Conservation (phyloP, 805 yeast species). For the Cyberlindnera sargentensis region DNA sequence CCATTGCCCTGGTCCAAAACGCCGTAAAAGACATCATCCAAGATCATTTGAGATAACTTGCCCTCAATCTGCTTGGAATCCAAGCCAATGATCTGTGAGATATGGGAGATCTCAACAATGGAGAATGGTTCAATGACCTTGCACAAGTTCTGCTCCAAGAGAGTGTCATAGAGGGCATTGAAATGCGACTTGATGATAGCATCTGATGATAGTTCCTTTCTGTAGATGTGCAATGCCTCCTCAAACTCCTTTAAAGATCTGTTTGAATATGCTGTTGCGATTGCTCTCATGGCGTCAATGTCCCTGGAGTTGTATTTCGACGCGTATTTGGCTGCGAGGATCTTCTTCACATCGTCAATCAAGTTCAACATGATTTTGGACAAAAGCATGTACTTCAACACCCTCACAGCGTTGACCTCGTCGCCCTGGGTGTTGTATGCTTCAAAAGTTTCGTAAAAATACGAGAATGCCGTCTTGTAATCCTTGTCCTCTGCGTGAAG, state of each 20-base stretch:
- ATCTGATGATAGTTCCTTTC: constrained; percentile 74
- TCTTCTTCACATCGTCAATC: constrained; percentile 76
- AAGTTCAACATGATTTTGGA: constrained; percentile 89
- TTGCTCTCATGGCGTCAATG: constrained; percentile 93
- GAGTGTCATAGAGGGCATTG: constrained; percentile 84
- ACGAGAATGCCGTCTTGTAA: constrained; percentile 91
- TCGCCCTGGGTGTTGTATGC: constrained; percentile 58
- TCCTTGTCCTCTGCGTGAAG: constrained; percentile 96
- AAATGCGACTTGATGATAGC: constrained; percentile 87
- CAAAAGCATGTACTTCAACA: constrained; percentile 85
- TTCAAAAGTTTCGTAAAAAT: constrained; percentile 92
- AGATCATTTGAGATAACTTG: constrained; percentile 90
- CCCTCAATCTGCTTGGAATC: constrained; percentile 88
- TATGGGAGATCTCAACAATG: constrained; percentile 87
- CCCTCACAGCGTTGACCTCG: constrained; percentile 64
- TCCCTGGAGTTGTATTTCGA: constrained; percentile 73
- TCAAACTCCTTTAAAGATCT: constrained; percentile 91
- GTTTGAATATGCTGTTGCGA: constrained; percentile 82
- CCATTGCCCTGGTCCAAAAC: constrained; percentile 98
- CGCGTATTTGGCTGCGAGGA: constrained; percentile 68
- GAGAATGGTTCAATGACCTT: constrained; percentile 95
- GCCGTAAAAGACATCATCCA: constrained; percentile 92
- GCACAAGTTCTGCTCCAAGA: constrained; percentile 86
- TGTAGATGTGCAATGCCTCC: constrained; percentile 63
- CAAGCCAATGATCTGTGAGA: constrained; percentile 82